phyloP scores from a whole-genome alignment of 2,329 filamentous ascomycete species.

The Didymella segeticola region DNA sequence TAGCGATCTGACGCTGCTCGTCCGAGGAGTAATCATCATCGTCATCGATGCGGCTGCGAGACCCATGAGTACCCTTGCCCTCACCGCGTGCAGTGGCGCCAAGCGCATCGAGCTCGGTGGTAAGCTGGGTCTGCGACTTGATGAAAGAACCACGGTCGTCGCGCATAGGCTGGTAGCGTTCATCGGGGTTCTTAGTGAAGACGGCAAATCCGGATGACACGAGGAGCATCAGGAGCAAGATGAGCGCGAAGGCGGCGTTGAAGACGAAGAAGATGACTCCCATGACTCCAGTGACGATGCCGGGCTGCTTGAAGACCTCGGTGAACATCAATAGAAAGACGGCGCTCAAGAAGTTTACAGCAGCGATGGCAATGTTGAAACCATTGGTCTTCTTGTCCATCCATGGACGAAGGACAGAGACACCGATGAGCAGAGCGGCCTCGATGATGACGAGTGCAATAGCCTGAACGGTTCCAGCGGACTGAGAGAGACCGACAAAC shows the following conservation, averaged over 20 bases:
- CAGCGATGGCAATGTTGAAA: conserved; percentile 92
- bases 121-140: conserved; percentile 89
- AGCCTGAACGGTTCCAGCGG: conserved; percentile 74
- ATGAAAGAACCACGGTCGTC: conserved; percentile 97
- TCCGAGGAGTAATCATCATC: conserved; percentile 70
- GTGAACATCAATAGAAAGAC: conserved; percentile 91
- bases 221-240: conserved; percentile 82
- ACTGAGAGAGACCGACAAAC: conserved; percentile 84
- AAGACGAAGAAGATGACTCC: conserved; percentile 88
- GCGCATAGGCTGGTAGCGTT: conserved; percentile 93
- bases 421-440: conserved; percentile 75
- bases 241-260: conserved; percentile 82
- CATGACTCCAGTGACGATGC: conserved; percentile 83
- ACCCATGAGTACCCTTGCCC: conserved; percentile 53
- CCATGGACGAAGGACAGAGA: conserved; percentile 85
- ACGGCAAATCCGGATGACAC: conserved; percentile 80
- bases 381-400: conserved; percentile 99
- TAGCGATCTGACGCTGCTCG: conserved; percentile 36
- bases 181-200: conserved; percentile 91
- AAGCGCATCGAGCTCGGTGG: conserved; percentile 87
- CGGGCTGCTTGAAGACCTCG: conserved; percentile 81
- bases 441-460: conserved; percentile 85
- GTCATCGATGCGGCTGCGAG: conserved; percentile 70
- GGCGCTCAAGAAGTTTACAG: conserved; percentile 87
- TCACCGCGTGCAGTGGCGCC: conserved; percentile 89